phyloP scores from a whole-genome alignment of 1,284 basidiomycete genomes.

The Ustilago lituana region DNA sequence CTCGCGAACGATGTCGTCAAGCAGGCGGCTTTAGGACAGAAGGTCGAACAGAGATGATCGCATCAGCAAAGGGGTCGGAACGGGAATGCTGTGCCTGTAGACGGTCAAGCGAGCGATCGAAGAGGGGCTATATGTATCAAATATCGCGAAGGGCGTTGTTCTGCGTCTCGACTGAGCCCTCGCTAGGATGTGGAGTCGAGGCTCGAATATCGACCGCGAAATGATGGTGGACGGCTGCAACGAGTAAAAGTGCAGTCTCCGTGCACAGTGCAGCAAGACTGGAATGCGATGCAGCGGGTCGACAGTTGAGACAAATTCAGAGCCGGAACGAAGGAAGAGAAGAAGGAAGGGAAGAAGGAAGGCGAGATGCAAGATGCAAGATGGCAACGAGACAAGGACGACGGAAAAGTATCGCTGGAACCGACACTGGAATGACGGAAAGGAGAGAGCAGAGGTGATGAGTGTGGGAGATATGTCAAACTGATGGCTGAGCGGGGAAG shows the following conservation, averaged over 20 bases:
- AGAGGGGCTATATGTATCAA: too few relatives aligned
- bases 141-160: too few relatives aligned
- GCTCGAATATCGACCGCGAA: background rate
- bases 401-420: background rate
- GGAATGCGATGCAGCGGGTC: constrained; percentile 20
- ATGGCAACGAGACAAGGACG: background rate
- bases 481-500: constrained; percentile 1
- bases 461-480: background rate
- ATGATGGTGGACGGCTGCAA: background rate
- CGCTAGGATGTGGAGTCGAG: background rate
- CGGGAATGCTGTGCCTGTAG: constrained; percentile 19
- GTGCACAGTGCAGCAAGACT: constrained; percentile 34
- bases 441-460: background rate
- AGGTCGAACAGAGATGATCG: constrained; percentile 3
- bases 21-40: constrained; percentile 1
- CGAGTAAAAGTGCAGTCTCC: constrained; percentile 2
- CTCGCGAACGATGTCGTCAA: constrained; percentile 13
- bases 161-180: background rate
- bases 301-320: too few relatives aligned
- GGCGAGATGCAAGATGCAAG: background rate
- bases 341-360: constrained; percentile 1
- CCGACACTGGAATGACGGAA: constrained; percentile 9
- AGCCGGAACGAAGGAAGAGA: background rate
- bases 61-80: constrained; percentile 26
- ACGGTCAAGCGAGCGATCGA: background rate